Evolutionary conservation across 108 stramenopile genomes (phyloP), one percentile per base, ranked within the genome.

Genomic region (Stephanodiscus triporus): DNA sequence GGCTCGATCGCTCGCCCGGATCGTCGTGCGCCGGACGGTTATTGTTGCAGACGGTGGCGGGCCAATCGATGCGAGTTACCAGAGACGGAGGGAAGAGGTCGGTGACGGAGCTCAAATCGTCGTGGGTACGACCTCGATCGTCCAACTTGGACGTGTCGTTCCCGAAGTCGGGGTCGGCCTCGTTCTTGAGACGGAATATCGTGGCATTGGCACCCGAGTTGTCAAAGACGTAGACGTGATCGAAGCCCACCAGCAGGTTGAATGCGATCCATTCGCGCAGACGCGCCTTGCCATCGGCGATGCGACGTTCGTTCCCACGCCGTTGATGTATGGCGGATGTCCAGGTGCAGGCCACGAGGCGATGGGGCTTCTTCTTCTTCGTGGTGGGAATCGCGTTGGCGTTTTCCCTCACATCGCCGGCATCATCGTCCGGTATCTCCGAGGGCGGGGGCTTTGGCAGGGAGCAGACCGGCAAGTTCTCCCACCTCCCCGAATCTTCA

Each of bases 301-400:
- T 83, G 0, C 74, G 64, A 10, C 81, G 63, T 68, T 82, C 81
- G 34, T 82, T 82, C n/a, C 95, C 88, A 24, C 91, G 84, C 17
- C 84, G 78, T 58, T 83, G 59, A 45, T 87, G 88, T 10, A 74
- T 19, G 0, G 91, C 84, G 30, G 88, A 84, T 22, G 89, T 84
- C 91, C 91, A 92, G 17, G 87, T 81, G 65, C 91, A 92, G 9
- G 80, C 86, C 14, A 92, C 89, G 13, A 92, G 69, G 16, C 63
- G 43, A 70, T 86, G 77, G 11, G 68, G 77, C 57, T 81, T 80
- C 26, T 78, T 65, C 43, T 11, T 45, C 14, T 16, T 13, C 14
- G 14, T 16, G 32, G 20, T 66, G 34, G 61, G 4, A 37, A 49
- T 74, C 8, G 47, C 60, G 6, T 71, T 34, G 36, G 2, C 58